Base-by-base conservation (phyloP, 768 basidiomycete species). In the Tulasnella sp. region DNA sequence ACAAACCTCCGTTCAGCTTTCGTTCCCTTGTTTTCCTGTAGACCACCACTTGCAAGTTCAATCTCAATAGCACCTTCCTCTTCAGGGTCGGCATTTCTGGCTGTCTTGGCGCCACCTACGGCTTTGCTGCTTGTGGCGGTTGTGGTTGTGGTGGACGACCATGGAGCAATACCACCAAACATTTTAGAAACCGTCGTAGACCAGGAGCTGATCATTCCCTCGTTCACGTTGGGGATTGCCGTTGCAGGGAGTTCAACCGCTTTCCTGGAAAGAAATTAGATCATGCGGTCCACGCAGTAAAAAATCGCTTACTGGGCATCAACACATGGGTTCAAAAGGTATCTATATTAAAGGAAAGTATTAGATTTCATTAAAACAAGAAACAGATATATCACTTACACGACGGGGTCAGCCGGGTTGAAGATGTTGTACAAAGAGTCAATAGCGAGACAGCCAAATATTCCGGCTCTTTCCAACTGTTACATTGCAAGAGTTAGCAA, bases 351-450 rank as follows among this genome's bases (percentile, higher is more conserved):
- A 37, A 10, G 15, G 28, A 37, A n/a, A 40, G 20, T 12, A 6
- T 5, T 32, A 24, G 22, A 43, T 12, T 6, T 6, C 20, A 33
- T 35, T 35, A 16, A 35, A 29, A 2, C 19, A 16, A 20, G 37
- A 37, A 32, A 15, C 3, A 35, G 6, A 15, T 39, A 24, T 7
- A 33, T 37, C n/a, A 62, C 63, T 40, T 45, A 66, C 57, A 66
- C 67, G 28, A 71, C 62, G 0, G 70, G 69, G 56, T 70, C 69
- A 24, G 68, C 65, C 7, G 63, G 62, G 57, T 70, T 64, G 54
- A 70, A 67, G 19, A 70, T 63, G 58, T 70, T 70, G 55, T 70
- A 70, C 4, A 71, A 48, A 19, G 66, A 62, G 48, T 70, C 69
- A 15, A 66, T 60, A 8, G 68, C 61, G 59, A 71, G 61, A 54